A percentile compares a stretch with the other conserved stretches of the same genome.
Conservation (phyloP, 2,329 filamentous ascomycete species). For the Erysiphe pulchra region DNA sequence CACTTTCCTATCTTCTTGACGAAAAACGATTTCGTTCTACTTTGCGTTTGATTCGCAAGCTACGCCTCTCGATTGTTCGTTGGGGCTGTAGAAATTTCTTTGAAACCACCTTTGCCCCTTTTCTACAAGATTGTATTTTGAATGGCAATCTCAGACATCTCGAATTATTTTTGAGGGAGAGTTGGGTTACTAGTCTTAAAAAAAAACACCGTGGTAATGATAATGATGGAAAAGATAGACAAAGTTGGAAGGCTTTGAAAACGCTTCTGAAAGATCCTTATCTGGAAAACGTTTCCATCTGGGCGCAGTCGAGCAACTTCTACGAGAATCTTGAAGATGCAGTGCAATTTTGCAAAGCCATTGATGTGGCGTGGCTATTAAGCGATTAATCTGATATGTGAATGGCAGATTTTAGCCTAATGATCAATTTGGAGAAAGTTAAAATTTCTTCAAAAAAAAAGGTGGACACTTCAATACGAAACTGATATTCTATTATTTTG, state of each 20-base stretch:
- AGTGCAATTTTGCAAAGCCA: neutral
- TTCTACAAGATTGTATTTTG: conserved; percentile 8
- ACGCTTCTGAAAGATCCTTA: conserved; percentile 7
- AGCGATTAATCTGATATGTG: no score
- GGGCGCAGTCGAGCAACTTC: no score
- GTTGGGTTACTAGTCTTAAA: conserved; percentile 1
- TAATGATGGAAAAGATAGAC: conserved; percentile 1
- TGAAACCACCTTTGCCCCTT: conserved; percentile 2
- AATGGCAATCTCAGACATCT: conserved; percentile 9
- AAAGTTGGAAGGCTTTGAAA: conserved; percentile 4
- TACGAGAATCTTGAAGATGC: no score
- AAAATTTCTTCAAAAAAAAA: no score
- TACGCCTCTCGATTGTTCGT: conserved; percentile 4
- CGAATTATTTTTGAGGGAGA: conserved; percentile 5
- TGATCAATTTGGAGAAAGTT: no score
- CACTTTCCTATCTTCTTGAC: conserved; percentile 4
- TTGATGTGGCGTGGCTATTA: neutral
- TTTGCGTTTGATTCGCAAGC: conserved; percentile 4
- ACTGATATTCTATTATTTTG: no score
- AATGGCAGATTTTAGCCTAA: no score
- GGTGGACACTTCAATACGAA: no score
- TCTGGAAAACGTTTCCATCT: conserved; percentile 2
- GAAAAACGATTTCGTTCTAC: conserved; percentile 4
- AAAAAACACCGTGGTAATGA: neutral
- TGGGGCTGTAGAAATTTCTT: conserved; percentile 10